phyloP scores from a whole-genome alignment of 1,284 basidiomycete genomes.

The Cystobasidiaceae sp. region DNA sequence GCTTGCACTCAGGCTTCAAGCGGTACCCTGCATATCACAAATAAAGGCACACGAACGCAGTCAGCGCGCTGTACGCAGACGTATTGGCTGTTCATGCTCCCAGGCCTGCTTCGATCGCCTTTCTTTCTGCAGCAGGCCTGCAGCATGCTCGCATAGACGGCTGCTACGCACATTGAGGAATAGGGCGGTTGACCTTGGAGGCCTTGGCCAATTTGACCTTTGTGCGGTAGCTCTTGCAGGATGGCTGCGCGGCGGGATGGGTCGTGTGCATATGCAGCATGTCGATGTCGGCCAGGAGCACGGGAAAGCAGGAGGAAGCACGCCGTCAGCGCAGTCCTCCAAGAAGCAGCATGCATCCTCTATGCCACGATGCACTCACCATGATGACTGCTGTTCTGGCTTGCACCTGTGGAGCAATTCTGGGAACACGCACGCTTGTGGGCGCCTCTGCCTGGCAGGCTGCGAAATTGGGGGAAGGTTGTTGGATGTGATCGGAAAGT shows the following conservation, averaged over 20 bases:
- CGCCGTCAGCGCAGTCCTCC: neutral
- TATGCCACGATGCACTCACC: neutral
- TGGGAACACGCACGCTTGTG: neutral
- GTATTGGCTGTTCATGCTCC: neutral
- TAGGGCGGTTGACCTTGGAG: slow-evolving; percentile 70
- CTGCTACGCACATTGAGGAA: slow-evolving; percentile 24
- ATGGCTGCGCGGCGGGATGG: slow-evolving; percentile 57
- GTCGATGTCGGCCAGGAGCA: neutral
- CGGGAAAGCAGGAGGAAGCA: neutral
- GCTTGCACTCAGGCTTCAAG: slow-evolving; percentile 39
- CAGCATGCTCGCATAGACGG: neutral
- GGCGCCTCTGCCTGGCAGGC: neutral
- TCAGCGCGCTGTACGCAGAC: neutral
- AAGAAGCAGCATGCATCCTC: too few relatives aligned
- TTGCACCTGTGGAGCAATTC: neutral
- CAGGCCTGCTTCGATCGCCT: neutral
- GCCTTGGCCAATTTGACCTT: slow-evolving; percentile 98
- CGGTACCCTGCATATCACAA: slow-evolving; percentile 9
- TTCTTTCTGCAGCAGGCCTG: neutral
- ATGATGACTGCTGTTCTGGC: slow-evolving; percentile 12
- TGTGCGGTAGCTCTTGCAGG: slow-evolving; percentile 94
- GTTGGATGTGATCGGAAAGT: too few relatives aligned
- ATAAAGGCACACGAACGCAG: neutral
- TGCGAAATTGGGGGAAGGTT: too few relatives aligned
- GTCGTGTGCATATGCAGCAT: neutral